Evolutionary conservation across 2,329 filamentous ascomycete species (phyloP), one percentile per base, ranked within the genome.

Genomic region (Mycosphaerella arachidis): DNA sequence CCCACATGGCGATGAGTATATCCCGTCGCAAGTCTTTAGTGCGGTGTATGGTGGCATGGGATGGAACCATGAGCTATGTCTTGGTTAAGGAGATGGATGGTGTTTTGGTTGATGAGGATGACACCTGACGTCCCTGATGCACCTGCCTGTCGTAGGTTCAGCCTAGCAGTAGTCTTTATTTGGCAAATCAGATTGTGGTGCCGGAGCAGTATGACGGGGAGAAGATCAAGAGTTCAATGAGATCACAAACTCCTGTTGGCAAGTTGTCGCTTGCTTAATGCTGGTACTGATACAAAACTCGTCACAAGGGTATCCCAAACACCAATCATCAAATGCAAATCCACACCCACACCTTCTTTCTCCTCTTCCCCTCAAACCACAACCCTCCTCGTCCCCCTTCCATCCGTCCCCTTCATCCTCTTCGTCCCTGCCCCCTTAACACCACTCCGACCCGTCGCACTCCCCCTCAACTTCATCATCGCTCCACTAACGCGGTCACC

Each of bases 401-500:
- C 72, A 63, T 73, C 72, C 9, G 72, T 74, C 13, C 72, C 72
- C 45, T 71, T 64, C 69, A 73, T 72, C 35, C 72, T 64, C 20
- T 72, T 65, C 0, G 72, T 73, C 2, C 72, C 72, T 45, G 72
- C 72, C 50, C 69, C 72, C 86, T 92, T 92, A 65, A 88, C 76
- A 27, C 86, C 90, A 2, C 89, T 87, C 45, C 85, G 81, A 52
- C 84, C 75, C 1, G 87, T 92, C 59, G 93, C 71, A 56, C 79
- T 84, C 7, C 90, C 90, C 74, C 85, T 86, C 64, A 93, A 75
- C 78, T 84, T 90, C 77, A 90, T 80, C 73, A 93, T 78, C 0
- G 89, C 89, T 18, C 90, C 90, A 53, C 83, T 86, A 67, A 93
- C 82, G 76, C 92, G 93, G 77, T 93, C 90, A 51, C 87, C 87